Evolutionary conservation across 306 rosid genomes (phyloP), one percentile per base, ranked within the genome.

Genomic region (Ormosia emarginata): DNA sequence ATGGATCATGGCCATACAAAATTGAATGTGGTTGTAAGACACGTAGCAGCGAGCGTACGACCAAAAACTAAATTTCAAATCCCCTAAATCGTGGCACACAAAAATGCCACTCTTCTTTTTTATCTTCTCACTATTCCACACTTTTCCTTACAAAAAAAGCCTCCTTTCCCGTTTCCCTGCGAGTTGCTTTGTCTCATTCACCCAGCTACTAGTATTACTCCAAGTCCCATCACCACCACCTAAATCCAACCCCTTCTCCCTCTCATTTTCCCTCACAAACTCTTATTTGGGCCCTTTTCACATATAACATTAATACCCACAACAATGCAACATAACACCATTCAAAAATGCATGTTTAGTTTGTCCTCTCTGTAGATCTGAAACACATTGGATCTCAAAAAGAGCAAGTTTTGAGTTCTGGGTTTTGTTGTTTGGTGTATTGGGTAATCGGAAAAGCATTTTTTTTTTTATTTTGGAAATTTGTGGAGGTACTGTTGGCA

Each of bases 151-250:
- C n/a, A n/a, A n/a, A n/a, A 79, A 77, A 69, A 66, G 75, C 62
- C 58, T 67, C 36, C 69, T 66, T 81, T 71, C 53, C 61, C 73
- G 61, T 64, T 66, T 82, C 71, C 64, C 86, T 82, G 78, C 76
- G 64, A 81, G 86, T 75, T 88, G 65, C 85, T 57, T 85, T 73
- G 79, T 87, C 88, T 62, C 88, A 46, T 85, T 85, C 81, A 62
- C 74, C 9, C 81, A 78, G 84, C 86, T 44, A 73, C 87, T 71
- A 24, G 1, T 24, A 24, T 1, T 24, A 24, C 24, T 24, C 24
- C 24, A 24, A 24, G 24, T 24, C 71, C 61, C 77, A 50, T n/a
- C 78, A 64, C 58, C 77, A 67, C 84, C 81, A 66, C 81, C 71
- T 81, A 55, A 81, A 74, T 66, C 46, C 57, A 13, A 69, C 55